Evolutionary conservation across 2,329 filamentous ascomycete genomes (phyloP), one percentile per base, ranked within the genome.

Genomic region (Magnaporthiopsis incrustans): DNA sequence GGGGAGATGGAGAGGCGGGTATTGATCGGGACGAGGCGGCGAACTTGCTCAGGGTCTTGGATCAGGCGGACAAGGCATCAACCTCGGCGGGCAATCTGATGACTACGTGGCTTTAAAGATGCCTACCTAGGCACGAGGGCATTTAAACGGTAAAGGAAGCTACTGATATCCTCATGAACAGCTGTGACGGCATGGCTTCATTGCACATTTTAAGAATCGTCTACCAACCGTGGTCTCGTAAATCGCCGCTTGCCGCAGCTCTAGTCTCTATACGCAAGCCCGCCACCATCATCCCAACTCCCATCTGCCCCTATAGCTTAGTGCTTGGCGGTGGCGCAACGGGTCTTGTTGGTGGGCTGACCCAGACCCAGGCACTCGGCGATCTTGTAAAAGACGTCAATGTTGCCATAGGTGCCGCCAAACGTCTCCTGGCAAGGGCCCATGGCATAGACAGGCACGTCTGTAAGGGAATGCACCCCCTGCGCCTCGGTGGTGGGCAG

Each of bases 351-450:
- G n/a, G 66, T 72, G 3, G 71, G 70, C 18, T 76, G 72, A 2
- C 69, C 77, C 57, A 89, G 75, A 60, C 88, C 88, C 64, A 91
- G 77, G 70, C 88, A 91, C 68, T 81, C 81, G 18, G 88, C 85
- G 72, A 92, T 90, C 74, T 87, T 86, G 77, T 87, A 92, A 70
- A 92, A 92, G 68, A 92, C 79, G 67, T 92, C 89, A 59, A 90
- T 83, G 71, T 86, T 89, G 74, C 89, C 88, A 70, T 86, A 90
- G 3, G 88, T 84, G 65, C 89, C 89, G 4, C 86, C 84, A 71
- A 94, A 94, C n/a, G 83, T 76, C 70, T 91, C 87, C 73, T 91
- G 87, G 77, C 91, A 93, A 10, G 91, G 90, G 0, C 90, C 90
- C 78, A 84, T 83, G 1, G 90, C 89, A 70, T 90, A 94, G 26